phyloP scores from a whole-genome alignment of 2,329 filamentous ascomycete genomes.

The Sclerotinia glacialis region DNA sequence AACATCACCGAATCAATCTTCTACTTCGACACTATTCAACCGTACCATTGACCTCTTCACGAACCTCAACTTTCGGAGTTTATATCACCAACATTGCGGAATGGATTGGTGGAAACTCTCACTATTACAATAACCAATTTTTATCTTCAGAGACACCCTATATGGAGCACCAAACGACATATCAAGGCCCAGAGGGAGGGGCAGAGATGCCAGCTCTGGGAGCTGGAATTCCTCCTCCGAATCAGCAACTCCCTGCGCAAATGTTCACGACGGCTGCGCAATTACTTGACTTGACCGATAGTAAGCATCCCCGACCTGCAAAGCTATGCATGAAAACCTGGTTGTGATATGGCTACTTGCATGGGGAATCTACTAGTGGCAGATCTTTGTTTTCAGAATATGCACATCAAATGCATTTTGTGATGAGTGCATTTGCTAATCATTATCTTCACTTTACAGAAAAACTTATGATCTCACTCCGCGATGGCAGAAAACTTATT shows the following conservation, averaged over 20 bases:
- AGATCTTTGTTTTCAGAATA: background rate
- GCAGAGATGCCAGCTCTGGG: conserved; percentile 27
- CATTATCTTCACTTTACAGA: conserved; percentile 53
- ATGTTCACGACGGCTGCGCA: conserved; percentile 99
- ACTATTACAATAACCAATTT: conserved; percentile 27
- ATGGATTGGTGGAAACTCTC: conserved; percentile 32
- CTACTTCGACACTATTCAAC: conserved; percentile 2
- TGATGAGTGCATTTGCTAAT: conserved; percentile 13
- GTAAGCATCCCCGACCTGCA: conserved; percentile 53
- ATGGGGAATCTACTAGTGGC: background rate
- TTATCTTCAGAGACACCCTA: conserved; percentile 33
- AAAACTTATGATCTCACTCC: conserved; percentile 87
- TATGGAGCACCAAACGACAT: conserved; percentile 55
- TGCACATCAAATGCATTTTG: background rate
- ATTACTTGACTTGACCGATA: conserved; percentile 93
- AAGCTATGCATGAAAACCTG: background rate
- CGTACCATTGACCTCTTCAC: conserved; percentile 13
- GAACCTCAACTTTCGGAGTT: conserved; percentile 4
- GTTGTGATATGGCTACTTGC: conserved; percentile 7
- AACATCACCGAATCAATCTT: background rate
- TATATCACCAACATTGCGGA: conserved; percentile 23
- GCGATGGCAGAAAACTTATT: conserved; percentile 90
- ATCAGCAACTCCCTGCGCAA: conserved; percentile 76
- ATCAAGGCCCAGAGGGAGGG: conserved; percentile 38
- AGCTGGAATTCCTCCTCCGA: conserved; percentile 34